Base-by-base conservation (phyloP, 441 rosid species). In the Macaranga tanarius region DNA sequence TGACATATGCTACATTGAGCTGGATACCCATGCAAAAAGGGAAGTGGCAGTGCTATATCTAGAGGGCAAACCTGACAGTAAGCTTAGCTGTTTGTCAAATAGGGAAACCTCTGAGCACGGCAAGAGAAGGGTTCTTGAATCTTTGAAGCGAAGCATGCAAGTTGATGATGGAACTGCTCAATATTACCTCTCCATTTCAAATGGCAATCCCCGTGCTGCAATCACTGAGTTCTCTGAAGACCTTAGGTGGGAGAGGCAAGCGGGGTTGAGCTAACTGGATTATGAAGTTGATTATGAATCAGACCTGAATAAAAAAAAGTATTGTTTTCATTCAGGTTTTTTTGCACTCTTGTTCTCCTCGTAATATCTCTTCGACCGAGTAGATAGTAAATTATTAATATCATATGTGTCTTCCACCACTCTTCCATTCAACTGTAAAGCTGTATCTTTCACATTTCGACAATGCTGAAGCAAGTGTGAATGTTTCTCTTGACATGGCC, bases 41-140 rank as follows among this genome's bases (percentile, higher is more conserved):
- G 99, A 94, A 82, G 95, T 85, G 5, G 95, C 99, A 0, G 95
- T 90, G 65, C 80, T 94, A 38, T 94, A 92, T 79, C 83, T 85
- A 10, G 95, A 89, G 51, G 97, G 93, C 10, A 81, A 71, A 65
- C 92, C 87, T 0, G 80, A 77, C 50, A 73, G 59, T 69, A 83
- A 73, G 75, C 81, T 78, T 3, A 65, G 73, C 28, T 73, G 65
- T 70, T 72, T 77, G 74, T 66, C 71, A 52, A 84, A 72, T 38
- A 59, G 82, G 75, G 66, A 72, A 44, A 76, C 81, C 74, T 86
- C 95, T 42, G 82, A 79, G 20, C 79, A 67, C 6, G 90, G 96
- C 64, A 92, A 79, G 80, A 84, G 82, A 82, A 87, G 85, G 75
- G 74, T 94, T 8, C 76, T 92, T 0, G 86, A 90, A 25, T 92